Conservation (phyloP, 1,139 yeast species). For the Pneumocystis carinii region DNA sequence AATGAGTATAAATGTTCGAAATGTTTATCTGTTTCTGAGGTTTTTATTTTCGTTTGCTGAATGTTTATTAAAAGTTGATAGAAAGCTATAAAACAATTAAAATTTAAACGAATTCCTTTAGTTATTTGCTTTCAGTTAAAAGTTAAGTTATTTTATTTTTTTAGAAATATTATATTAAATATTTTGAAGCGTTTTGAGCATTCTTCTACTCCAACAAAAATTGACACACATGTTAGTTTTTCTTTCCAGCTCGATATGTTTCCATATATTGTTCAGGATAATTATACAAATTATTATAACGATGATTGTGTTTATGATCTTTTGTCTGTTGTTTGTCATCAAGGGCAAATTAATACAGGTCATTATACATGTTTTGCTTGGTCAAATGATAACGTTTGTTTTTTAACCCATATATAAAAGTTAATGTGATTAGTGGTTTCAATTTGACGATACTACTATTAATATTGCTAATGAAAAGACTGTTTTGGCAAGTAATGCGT, state of each 20-base stretch:
- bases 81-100: slow-evolving; percentile 56
- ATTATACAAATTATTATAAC: slow-evolving; percentile 32
- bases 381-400: background rate
- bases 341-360: slow-evolving; percentile 87
- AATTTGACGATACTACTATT: slow-evolving; percentile 82
- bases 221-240: slow-evolving; percentile 57
- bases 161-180: background rate
- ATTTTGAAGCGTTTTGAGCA: slow-evolving; percentile 52
- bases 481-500: slow-evolving; percentile 33
- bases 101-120: slow-evolving; percentile 54
- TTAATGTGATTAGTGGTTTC: slow-evolving; percentile 46
- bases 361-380: slow-evolving; percentile 58
- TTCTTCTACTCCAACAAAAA: slow-evolving; percentile 50
- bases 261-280: background rate
- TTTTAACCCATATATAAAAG: background rate
- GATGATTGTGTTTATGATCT: slow-evolving; percentile 43
- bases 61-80: slow-evolving; percentile 28
- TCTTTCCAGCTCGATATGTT: slow-evolving; percentile 61
- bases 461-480: slow-evolving; percentile 47
- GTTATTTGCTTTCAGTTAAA: slow-evolving; percentile 74
- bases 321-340: slow-evolving; percentile 74
- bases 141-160: slow-evolving; percentile 1
- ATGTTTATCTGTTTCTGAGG: slow-evolving; percentile 1
- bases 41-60: background rate
- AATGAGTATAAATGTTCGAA: background rate